Evolutionary conservation across 495 filamentous ascomycete genomes (phyloP).

Genomic region (Talaromyces stipitatus): DNA sequence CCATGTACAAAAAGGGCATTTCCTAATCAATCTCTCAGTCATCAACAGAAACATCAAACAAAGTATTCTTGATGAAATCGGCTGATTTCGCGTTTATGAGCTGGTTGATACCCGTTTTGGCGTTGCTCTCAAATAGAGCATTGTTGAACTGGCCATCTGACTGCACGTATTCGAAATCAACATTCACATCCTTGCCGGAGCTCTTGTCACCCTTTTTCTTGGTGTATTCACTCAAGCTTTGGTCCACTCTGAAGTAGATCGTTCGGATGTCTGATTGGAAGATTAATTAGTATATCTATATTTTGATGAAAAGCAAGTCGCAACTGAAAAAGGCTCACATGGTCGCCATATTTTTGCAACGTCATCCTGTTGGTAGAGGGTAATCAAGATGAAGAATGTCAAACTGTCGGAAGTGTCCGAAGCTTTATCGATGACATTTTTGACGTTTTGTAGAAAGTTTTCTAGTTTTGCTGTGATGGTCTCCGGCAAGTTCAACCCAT

Average conservation of each 20-base stretch:
- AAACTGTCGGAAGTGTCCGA: background rate
- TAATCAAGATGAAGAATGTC: background rate
- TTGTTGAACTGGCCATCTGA: background rate
- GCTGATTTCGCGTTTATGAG: background rate
- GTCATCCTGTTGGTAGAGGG: background rate
- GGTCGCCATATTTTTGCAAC: background rate
- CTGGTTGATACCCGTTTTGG: background rate
- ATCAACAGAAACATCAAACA: no score
- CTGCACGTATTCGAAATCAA: background rate
- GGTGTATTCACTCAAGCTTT: background rate
- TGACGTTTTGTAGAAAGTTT: background rate
- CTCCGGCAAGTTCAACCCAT: background rate
- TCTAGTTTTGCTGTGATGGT: background rate
- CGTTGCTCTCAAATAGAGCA: background rate
- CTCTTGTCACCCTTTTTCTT: background rate
- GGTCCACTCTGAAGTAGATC: background rate
- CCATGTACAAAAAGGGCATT: no score
- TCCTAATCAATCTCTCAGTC: no score
- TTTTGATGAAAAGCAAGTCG: background rate
- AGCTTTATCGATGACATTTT: background rate
- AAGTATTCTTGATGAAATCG: background rate
- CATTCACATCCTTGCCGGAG: background rate
- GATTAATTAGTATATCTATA: background rate
- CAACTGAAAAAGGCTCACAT: background rate
- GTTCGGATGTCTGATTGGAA: background rate